Evolutionary conservation across 2,329 filamentous ascomycete genomes (phyloP), one percentile per base, ranked within the genome.

Genomic region (Trichoderma endophyticum): DNA sequence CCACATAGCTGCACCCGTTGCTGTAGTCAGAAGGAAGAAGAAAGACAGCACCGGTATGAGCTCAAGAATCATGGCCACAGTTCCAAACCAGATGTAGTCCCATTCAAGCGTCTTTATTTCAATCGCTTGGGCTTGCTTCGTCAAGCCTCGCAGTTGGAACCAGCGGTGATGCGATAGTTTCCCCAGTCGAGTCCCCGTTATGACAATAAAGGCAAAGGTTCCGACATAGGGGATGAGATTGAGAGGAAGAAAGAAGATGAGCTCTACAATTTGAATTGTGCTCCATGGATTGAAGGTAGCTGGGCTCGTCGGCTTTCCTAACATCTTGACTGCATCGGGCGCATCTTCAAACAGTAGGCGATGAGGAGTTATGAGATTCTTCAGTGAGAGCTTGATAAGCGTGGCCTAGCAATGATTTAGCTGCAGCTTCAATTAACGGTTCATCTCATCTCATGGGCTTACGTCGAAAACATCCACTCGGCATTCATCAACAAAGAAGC

Each of bases 21-120:
- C 92, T 3, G 93, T 94, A 0, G 95, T 98, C 75, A 99, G 83
- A 51, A 98, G 86, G 80, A 98, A 98, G 79, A 98, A 90, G 86
- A 99, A 97, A n/a, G 93, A 97, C 63, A 98, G 82, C 14, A 95
- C 87, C 1, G 96, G 96, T 9, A 98, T 86, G n/a, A 98, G 87
- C 82, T 98, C 93, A 32, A 98, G 82, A 7, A 94, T 80, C 83
- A 98, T 89, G 64, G 94, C 93, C 4, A 96, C 86, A 0, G 92
- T 93, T 18, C 96, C 96, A 78, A 98, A 98, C 93, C 93, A 97
- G 15, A 94, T 91, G 79, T 98, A 98, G 72, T 96, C 93, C 88
- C 93, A 93, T 73, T 89, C 85, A 68, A 92, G 87, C 57, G 84
- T 85, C 72, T 86, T 86, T 32, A 95, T 88, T 76, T 92, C 93